phyloP scores from a whole-genome alignment of 805 yeast genomes.

The Deakozyma indianensis region DNA sequence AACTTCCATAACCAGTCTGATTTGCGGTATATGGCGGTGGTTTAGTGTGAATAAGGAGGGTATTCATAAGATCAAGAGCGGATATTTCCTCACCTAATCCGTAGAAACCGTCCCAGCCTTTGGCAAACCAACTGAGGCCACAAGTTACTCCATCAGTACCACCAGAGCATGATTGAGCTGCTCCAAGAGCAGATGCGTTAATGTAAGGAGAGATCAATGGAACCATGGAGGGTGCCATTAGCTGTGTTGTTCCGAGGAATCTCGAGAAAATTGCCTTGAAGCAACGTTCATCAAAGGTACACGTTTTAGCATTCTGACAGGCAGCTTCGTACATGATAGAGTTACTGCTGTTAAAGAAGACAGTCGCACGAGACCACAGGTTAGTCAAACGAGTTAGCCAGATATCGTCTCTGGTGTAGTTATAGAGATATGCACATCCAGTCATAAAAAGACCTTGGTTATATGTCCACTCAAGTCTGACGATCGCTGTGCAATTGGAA shows the following conservation, averaged over 20 bases:
- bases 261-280: constrained; percentile 77
- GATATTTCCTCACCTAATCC: constrained; percentile 89
- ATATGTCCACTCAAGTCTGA: constrained; percentile 67
- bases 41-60: constrained; percentile 8
- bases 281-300: constrained; percentile 83
- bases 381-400: constrained; percentile 54
- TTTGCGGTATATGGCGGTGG: constrained; percentile 14
- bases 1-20: constrained; percentile 10
- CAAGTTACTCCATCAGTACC: constrained; percentile 83
- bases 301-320: constrained; percentile 45
- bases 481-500: constrained; percentile 46
- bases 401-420: constrained; percentile 44
- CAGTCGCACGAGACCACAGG: constrained; percentile 34
- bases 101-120: constrained; percentile 55
- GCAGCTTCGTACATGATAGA: constrained; percentile 67
- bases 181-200: constrained; percentile 46
- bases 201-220: constrained; percentile 30
- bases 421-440: constrained; percentile 72
- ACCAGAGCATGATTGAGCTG: constrained; percentile 74
- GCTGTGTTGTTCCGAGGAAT: constrained; percentile 59
- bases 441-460: constrained; percentile 68
- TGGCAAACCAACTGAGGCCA: constrained; percentile 61
- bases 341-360: constrained; percentile 32
- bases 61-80: constrained; percentile 51
- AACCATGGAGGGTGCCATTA: constrained; percentile 41